These are phyloP conservation scores for Hymenochaete sp. DNA, from an alignment of 1,284 basidiomycete species.

Conservation along the genomic window DNA sequence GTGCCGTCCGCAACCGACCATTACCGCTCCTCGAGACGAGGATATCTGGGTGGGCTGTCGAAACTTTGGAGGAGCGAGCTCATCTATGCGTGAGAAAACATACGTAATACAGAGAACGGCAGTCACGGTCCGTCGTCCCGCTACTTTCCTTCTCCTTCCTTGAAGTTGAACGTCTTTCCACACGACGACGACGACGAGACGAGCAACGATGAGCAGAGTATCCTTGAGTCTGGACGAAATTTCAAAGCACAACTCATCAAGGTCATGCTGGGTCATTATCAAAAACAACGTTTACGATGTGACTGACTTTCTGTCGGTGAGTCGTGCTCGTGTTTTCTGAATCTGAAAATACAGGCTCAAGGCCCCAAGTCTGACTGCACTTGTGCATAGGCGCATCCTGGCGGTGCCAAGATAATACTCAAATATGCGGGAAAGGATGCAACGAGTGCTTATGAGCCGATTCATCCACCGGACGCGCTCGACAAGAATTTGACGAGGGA, in stretches of 20 bases:
- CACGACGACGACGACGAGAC: too few species aligned
- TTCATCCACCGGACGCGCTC: slow-evolving; percentile 66
- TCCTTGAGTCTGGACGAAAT: neutral
- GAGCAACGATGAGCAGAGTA: too few species aligned
- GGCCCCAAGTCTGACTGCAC: neutral
- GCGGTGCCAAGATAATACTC: slow-evolving; percentile 69
- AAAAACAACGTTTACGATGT: slow-evolving; percentile 73
- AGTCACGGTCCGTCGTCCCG: too few species aligned
- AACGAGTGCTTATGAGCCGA: slow-evolving; percentile 62
- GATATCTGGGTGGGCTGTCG: too few species aligned
- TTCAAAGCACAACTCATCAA: slow-evolving; percentile 27
- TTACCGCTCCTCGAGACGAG: too few species aligned
- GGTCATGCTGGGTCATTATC: slow-evolving; percentile 85
- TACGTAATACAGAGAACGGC: too few species aligned
- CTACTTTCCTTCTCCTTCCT: too few species aligned
- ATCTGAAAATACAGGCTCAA: neutral
- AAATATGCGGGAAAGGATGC: slow-evolving; percentile 76
- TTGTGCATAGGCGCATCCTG: slow-evolving; percentile 62
- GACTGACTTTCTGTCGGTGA: slow-evolving; percentile 71
- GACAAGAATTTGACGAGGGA: slow-evolving; percentile 56
- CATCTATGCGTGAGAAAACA: too few species aligned
- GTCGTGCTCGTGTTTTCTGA: slow-evolving; percentile 17
- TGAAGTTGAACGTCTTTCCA: too few species aligned
- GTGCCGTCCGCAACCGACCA: too few species aligned
- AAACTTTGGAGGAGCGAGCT: too few species aligned